Conservation (phyloP, 1,284 basidiomycete genomes). For the Cryptococcus amylolentus region DNA sequence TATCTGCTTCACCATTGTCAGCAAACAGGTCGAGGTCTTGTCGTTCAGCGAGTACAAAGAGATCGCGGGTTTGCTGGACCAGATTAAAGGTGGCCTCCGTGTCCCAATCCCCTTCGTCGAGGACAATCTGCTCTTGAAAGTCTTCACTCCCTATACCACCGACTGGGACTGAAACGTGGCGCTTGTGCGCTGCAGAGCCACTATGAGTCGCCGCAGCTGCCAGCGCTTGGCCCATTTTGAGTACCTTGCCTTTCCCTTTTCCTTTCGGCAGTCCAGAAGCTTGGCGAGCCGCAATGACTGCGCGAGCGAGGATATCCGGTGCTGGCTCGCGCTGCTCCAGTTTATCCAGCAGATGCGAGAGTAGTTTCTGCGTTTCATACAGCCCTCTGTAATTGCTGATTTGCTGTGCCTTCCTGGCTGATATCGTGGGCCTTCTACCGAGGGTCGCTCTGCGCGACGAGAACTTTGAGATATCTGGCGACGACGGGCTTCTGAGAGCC, state of each 20-base stretch:
- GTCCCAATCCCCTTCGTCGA: conserved; percentile 32
- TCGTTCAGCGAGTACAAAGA: conserved; percentile 32
- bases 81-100: conserved; percentile 33
- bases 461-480: neutral
- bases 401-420: conserved; percentile 8
- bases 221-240: conserved; percentile 25
- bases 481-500: neutral
- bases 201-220: conserved; percentile 12
- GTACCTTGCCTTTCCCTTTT: conserved; percentile 20
- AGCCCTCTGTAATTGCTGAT: conserved; percentile 21
- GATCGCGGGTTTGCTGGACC: conserved; percentile 39
- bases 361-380: conserved; percentile 42
- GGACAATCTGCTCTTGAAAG: conserved; percentile 18
- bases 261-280: conserved; percentile 8
- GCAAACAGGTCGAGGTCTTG: conserved; percentile 35
- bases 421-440: conserved; percentile 14
- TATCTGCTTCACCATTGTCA: conserved; percentile 6
- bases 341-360: conserved; percentile 35
- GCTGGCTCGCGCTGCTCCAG: conserved; percentile 29
- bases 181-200: neutral
- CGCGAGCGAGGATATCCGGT: conserved; percentile 36
- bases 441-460: neutral
- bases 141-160: conserved; percentile 23
- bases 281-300: conserved; percentile 22
- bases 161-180: no score